These are phyloP conservation scores for Conticribra weissflogii DNA, from an alignment of 108 stramenopile genomes.

Conservation along the genomic window DNA sequence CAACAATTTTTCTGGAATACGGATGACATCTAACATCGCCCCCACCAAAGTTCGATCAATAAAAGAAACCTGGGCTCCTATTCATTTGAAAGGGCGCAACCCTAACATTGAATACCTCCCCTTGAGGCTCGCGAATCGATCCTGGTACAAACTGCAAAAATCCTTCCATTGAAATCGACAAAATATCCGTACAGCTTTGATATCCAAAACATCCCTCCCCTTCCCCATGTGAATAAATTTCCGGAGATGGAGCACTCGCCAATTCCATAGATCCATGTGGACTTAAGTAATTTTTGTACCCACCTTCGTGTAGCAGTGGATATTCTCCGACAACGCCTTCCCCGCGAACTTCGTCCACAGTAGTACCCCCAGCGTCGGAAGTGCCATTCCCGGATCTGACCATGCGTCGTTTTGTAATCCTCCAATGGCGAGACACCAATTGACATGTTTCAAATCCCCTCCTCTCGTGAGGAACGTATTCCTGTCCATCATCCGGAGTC, in stretches of 20 bases:
- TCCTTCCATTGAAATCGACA: constrained; percentile 17
- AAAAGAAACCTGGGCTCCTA: not conserved
- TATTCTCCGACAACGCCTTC: constrained; percentile 62
- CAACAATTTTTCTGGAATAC: too few relatives aligned
- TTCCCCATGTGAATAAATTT: not conserved
- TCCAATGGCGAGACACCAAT: constrained; percentile 57
- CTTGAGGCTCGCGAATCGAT: constrained; percentile 2
- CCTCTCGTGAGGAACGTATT: constrained; percentile 40
- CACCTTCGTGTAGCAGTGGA: constrained; percentile 58
- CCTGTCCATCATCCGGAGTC: constrained; percentile 44
- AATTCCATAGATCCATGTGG: not conserved
- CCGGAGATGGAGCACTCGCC: not conserved
- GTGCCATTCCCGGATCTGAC: constrained; percentile 2
- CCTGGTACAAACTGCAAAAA: constrained; percentile 31
- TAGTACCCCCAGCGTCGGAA: constrained; percentile 16
- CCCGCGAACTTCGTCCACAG: constrained; percentile 38
- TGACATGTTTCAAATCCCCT: constrained; percentile 69
- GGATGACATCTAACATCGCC: too few relatives aligned
- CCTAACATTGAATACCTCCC: constrained; percentile 25
- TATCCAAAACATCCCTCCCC: constrained; percentile 17
- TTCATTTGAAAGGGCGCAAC: constrained; percentile 39
- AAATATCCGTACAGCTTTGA: constrained; percentile 26
- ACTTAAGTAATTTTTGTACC: constrained; percentile 17
- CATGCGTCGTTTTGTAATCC: constrained; percentile 24
- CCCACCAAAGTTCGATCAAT: too few relatives aligned